Base-by-base conservation (phyloP, 495 filamentous ascomycete genomes). In the Talaromyces wortmannii region DNA sequence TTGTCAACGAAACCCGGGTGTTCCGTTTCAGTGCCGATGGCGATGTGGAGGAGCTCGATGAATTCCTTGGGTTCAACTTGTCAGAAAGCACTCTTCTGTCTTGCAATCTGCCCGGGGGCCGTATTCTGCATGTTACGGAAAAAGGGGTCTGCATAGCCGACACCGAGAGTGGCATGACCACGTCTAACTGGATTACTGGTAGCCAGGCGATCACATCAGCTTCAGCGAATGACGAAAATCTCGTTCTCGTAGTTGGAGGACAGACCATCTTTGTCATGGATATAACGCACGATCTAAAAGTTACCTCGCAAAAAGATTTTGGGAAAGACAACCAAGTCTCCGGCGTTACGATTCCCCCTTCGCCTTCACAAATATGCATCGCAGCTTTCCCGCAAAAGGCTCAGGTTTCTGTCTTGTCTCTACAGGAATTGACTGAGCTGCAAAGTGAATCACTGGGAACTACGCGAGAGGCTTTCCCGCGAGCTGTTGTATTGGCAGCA, bases 321-420 rank as follows among this genome's bases (percentile, higher is more conserved):
- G 73, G 76, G 8, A 69, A 77, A 12, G 78, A 84, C 49, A 82
- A 85, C 55, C 91, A 97, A 66, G 79, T 97, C 10, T 87, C 92
- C 3, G 96, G 92, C 60, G 69, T 97, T 15, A 86, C 91, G 48
- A 75, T 90, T 7, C 79, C 83, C 4, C 60, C 67, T 3, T 66
- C 71, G 17, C 68, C 70, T 7, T 57, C 76, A 42, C 75, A 57
- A 31, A 71, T 81, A 40, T 91, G 84, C 55, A 83, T 95, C 36
- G 81, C 89, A 31, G 92, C 89, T 3, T 95, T 95, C 67, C 97
- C 92, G 78, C 84, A 87, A 51, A 83, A 82, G 29, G 85, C 89
- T 5, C 75, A 77, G 2, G 79, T 97, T 43, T 86, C 87, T 18
- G 74, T 96, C 13, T 65, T 97, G 50, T 74, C 82, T 45, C 59